Evolutionary conservation across 2,329 filamentous ascomycete genomes (phyloP).

Genomic region (Cylindrodendrum hubeiense): DNA sequence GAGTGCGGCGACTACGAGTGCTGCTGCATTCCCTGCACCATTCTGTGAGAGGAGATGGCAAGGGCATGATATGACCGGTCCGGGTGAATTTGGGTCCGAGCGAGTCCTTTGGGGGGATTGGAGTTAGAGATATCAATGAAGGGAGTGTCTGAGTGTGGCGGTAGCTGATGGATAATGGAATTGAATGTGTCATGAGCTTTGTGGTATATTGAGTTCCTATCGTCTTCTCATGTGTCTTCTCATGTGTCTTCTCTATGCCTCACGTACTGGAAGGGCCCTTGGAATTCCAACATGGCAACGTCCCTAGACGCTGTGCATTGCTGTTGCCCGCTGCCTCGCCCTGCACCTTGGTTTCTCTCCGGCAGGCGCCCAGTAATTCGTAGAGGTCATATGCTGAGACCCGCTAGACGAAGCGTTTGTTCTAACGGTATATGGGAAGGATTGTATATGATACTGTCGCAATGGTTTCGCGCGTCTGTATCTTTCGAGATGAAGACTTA

Average conservation of each 20-base stretch:
- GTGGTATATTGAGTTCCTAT: neutral
- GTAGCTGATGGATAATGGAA: neutral
- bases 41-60: constrained; percentile 55
- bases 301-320: neutral
- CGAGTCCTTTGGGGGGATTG: neutral
- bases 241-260: neutral
- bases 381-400: neutral
- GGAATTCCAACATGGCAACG: neutral
- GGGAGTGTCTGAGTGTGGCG: neutral
- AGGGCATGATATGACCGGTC: neutral
- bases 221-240: neutral
- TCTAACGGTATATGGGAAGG: neutral
- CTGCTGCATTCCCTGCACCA: constrained; percentile 67
- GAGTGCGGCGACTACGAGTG: constrained; percentile 54
- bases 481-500: neutral
- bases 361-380: neutral
- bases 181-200: neutral
- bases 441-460: neutral
- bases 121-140: neutral
- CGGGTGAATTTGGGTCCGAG: neutral
- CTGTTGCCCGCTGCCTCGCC: neutral
- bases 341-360: too few relatives aligned
- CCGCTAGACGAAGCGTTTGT: neutral
- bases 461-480: neutral
- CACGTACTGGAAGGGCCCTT: neutral